Evolutionary conservation across 2,329 filamentous ascomycete genomes (phyloP).

Genomic region (Cladosporium sp.): DNA sequence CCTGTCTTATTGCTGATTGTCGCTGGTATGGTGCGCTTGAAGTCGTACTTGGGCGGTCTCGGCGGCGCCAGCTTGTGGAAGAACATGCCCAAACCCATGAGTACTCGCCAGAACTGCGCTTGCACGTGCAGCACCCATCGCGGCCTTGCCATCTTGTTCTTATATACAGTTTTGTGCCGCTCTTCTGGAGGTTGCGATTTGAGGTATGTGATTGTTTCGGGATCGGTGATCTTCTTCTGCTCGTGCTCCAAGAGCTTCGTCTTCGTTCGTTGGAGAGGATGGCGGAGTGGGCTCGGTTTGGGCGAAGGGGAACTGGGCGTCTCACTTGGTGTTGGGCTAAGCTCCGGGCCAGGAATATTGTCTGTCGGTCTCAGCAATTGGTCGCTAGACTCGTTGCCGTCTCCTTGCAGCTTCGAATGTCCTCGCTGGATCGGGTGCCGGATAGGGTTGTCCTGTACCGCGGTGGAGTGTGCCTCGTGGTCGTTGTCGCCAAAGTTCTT

Average conservation of each 20-base stretch:
- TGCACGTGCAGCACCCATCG: constrained; percentile 61
- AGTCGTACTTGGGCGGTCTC: constrained; percentile 57
- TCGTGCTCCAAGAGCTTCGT: constrained; percentile 9
- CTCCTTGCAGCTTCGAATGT: background rate
- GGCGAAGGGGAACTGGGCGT: background rate
- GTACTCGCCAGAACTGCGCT: constrained; percentile 61
- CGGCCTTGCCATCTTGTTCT: constrained; percentile 31
- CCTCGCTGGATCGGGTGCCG: constrained; percentile 8
- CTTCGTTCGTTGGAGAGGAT: constrained; percentile 1
- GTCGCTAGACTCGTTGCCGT: background rate
- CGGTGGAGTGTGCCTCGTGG: background rate
- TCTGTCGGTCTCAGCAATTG: background rate
- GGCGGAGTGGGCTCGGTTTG: background rate
- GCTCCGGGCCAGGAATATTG: background rate
- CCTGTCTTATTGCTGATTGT: constrained; percentile 44
- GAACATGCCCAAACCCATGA: constrained; percentile 67
- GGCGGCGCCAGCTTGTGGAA: constrained; percentile 61
- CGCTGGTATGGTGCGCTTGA: constrained; percentile 53
- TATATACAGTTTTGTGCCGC: constrained; percentile 5
- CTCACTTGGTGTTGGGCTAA: background rate
- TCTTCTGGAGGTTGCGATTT: constrained; percentile 1
- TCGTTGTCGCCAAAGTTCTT: background rate
- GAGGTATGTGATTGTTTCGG: background rate
- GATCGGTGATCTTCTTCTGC: constrained; percentile 1
- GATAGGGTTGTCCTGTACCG: background rate